Evolutionary conservation across 176 grass and related monocot genomes (phyloP), one percentile per base, ranked within the genome.

Genomic region (Alopecurus myosuroides): DNA sequence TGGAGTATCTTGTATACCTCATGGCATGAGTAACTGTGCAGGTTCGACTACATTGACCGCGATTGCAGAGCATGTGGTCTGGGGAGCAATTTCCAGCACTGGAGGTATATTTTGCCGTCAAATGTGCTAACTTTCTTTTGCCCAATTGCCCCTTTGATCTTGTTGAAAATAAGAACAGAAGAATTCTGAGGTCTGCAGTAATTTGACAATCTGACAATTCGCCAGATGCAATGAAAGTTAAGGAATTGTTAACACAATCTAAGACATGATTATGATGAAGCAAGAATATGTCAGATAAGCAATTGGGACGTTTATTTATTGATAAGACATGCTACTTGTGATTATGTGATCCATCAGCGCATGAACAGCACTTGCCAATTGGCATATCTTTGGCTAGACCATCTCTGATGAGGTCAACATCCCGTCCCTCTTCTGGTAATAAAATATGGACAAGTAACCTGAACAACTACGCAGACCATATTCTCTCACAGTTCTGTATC

Each of bases 1-100:
- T 82, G 37, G 53, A 88, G n/a, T n/a, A n/a, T n/a, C n/a, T n/a
- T n/a, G n/a, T n/a, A n/a, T n/a, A n/a, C n/a, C n/a, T n/a, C n/a
- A n/a, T n/a, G n/a, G n/a, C n/a, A n/a, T n/a, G n/a, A n/a, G 61
- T 81, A 45, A 71, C n/a, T 74, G 53, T 86, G 83, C 90, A 95
- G 96, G 85, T 98, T 98, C 23, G 96, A 98, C 81, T 98, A 98
- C 92, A 98, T 98, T 86, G 85, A 74, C 44, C 96, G 93, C 29
- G 96, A 98, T 83, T 90, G 93, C 67, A 90, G 96, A 77, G 96
- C 96, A 67, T 98, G 96, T 81, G 96, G 96, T 60, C 91, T 98
- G 62, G 93, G 96, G 8, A 95, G 91, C 66, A 98, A 95, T 92
- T 98, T 98, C 52, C 90, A 98, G 69, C 95, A 88, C 49, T 87